Conservation (phyloP, 2,329 filamentous ascomycete genomes). For the Alternaria alternata region DNA sequence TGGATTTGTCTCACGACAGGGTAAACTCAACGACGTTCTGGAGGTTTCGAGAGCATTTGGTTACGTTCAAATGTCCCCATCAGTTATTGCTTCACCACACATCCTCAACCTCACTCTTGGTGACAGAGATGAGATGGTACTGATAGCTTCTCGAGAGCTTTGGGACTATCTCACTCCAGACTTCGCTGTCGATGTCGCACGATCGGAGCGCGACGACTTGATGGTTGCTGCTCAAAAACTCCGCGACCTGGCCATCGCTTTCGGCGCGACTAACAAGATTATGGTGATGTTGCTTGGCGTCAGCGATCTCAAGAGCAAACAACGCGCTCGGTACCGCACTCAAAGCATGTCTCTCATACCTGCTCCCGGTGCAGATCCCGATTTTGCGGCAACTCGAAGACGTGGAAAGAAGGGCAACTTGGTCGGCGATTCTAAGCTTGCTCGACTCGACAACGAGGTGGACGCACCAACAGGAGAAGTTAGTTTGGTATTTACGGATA, state of each 20-base stretch:
- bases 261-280: conserved; percentile 91
- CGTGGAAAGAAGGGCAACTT: conserved; percentile 65
- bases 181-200: conserved; percentile 88
- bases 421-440: conserved; percentile 83
- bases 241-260: conserved; percentile 92
- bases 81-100: conserved; percentile 89
- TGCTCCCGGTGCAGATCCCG: conserved; percentile 71
- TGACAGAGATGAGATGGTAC: conserved; percentile 91
- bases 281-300: conserved; percentile 99
- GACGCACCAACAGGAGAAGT: conserved; percentile 90
- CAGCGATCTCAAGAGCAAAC: conserved; percentile 85
- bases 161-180: conserved; percentile 95
- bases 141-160: conserved; percentile 89
- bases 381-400: conserved; percentile 70
- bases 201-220: conserved; percentile 84
- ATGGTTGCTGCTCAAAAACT: conserved; percentile 97
- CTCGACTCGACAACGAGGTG: conserved; percentile 87
- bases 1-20: conserved; percentile 93
- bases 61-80: conserved; percentile 90
- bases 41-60: conserved; percentile 95
- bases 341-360: conserved; percentile 87
- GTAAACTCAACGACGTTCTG: conserved; percentile 88
- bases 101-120: conserved; percentile 79
- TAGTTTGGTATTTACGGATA: conserved; percentile 96
- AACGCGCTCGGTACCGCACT: conserved; percentile 77